A percentile compares a stretch with the other conserved stretches of the same genome.
phyloP scores from a whole-genome alignment of 2,329 filamentous ascomycete species.

The Nothopassalora personata region DNA sequence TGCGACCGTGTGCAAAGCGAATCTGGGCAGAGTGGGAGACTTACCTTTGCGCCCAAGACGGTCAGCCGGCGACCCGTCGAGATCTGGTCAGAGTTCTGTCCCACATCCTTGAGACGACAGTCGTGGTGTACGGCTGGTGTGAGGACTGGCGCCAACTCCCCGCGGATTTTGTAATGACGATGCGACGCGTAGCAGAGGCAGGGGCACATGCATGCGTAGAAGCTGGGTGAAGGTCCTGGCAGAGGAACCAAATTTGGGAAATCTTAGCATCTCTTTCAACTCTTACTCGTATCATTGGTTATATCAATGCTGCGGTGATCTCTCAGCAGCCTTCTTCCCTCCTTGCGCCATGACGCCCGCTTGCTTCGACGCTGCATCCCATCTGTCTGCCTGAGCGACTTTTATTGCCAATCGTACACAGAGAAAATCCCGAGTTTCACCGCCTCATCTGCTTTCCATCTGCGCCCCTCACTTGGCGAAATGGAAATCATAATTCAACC shows the following conservation, averaged over 20 bases:
- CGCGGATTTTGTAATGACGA: neutral
- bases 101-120: neutral
- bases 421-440: neutral
- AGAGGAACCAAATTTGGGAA: no score
- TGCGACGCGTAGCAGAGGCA: neutral
- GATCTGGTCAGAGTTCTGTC: conserved; percentile 1
- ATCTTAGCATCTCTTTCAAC: neutral
- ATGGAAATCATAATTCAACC: conserved; percentile 94
- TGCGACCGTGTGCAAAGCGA: conserved; percentile 6
- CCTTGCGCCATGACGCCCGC: neutral
- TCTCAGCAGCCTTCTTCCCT: neutral
- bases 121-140: conserved; percentile 5
- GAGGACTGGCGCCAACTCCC: neutral
- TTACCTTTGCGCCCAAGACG: conserved; percentile 6
- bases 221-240: neutral
- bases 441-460: neutral
- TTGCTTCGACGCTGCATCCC: neutral
- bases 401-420: neutral
- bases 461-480: conserved; percentile 74
- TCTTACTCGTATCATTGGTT: neutral
- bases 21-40: conserved; percentile 15
- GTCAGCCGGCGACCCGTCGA: neutral
- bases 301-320: neutral
- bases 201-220: neutral
- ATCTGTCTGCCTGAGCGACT: neutral